Percentiles rank a stretch among this genome's conserved stretches.
Evolutionary conservation across 1,284 basidiomycete species (phyloP).

Genomic region (Xanthoconium separans): DNA sequence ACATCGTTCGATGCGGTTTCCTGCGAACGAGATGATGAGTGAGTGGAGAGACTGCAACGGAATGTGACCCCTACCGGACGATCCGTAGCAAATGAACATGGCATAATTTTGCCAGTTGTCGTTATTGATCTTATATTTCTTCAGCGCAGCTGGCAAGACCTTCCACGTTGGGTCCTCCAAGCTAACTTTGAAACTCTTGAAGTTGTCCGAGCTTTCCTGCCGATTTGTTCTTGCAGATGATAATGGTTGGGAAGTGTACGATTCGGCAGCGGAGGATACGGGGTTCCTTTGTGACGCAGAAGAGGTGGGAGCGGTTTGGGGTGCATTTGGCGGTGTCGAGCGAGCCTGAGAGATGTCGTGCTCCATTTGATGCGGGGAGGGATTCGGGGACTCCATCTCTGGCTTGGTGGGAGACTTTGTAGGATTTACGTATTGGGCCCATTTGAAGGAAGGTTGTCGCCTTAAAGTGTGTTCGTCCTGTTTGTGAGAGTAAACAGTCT

Average conservation of each 20-base stretch:
- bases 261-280: constrained; percentile 30
- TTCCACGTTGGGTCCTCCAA: constrained; percentile 98
- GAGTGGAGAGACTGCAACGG: background rate
- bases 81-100: constrained; percentile 97
- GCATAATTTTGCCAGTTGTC: constrained; percentile 99
- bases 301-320: constrained; percentile 5
- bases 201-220: constrained; percentile 72
- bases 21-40: constrained; percentile 34
- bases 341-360: constrained; percentile 53
- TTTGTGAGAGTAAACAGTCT: constrained; percentile 11
- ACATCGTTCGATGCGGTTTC: constrained; percentile 87
- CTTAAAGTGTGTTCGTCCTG: constrained; percentile 58
- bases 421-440: constrained; percentile 73
- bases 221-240: constrained; percentile 42
- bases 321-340: constrained; percentile 31
- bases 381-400: constrained; percentile 70
- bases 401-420: constrained; percentile 75
- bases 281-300: constrained; percentile 30
- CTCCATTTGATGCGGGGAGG: constrained; percentile 72
- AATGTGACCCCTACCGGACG: constrained; percentile 59
- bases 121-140: constrained; percentile 98
- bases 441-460: constrained; percentile 78
- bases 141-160: constrained; percentile 94
- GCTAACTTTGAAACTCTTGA: constrained; percentile 87
- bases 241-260: constrained; percentile 33